Percentiles rank a stretch among this genome's conserved stretches.
These are phyloP conservation scores for Skeletonema grethae DNA, from an alignment of 108 stramenopile genomes.

Conservation along the genomic window DNA sequence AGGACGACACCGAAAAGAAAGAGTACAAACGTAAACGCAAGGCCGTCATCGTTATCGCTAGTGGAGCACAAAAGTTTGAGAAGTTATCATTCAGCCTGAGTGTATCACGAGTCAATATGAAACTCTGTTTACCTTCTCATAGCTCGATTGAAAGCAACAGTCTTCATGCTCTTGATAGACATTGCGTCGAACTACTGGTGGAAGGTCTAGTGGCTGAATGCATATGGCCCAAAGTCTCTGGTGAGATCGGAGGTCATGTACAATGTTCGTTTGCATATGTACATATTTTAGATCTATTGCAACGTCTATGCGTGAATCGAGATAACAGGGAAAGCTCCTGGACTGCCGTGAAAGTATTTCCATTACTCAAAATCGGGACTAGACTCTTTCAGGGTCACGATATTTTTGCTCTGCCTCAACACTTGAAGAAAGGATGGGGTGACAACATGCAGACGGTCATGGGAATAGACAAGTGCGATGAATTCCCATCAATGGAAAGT, in stretches of 20 bases:
- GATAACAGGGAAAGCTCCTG: slow-evolving; percentile 18
- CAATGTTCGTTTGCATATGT: slow-evolving; percentile 66
- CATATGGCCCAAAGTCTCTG: slow-evolving; percentile 70
- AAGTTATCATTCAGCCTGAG: slow-evolving; percentile 67
- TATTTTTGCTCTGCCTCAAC: slow-evolving; percentile 22
- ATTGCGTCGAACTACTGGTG: slow-evolving; percentile 59
- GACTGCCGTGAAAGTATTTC: slow-evolving; percentile 44
- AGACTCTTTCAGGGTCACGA: slow-evolving; percentile 38
- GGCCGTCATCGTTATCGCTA: slow-evolving; percentile 65
- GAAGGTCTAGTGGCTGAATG: slow-evolving; percentile 70
- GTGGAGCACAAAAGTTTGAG: slow-evolving; percentile 65
- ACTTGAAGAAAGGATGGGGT: slow-evolving; percentile 13
- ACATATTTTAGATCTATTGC: slow-evolving; percentile 30
- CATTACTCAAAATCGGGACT: slow-evolving; percentile 37
- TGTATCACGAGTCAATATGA: slow-evolving; percentile 47
- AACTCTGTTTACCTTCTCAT: slow-evolving; percentile 48
- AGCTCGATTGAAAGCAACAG: slow-evolving; percentile 1
- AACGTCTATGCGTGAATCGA: slow-evolving; percentile 6
- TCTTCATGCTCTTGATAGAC: slow-evolving; percentile 5
- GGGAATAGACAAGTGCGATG: slow-evolving; percentile 46
- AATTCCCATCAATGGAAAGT: slow-evolving; percentile 75
- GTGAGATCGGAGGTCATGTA: slow-evolving; percentile 59
- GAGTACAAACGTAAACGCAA: slow-evolving; percentile 36
- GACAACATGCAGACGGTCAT: slow-evolving; percentile 6
- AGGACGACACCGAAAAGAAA: slow-evolving; percentile 8